Evolutionary conservation across 1,284 basidiomycete genomes (phyloP).

Genomic region (Hypsizygus ulmarius): DNA sequence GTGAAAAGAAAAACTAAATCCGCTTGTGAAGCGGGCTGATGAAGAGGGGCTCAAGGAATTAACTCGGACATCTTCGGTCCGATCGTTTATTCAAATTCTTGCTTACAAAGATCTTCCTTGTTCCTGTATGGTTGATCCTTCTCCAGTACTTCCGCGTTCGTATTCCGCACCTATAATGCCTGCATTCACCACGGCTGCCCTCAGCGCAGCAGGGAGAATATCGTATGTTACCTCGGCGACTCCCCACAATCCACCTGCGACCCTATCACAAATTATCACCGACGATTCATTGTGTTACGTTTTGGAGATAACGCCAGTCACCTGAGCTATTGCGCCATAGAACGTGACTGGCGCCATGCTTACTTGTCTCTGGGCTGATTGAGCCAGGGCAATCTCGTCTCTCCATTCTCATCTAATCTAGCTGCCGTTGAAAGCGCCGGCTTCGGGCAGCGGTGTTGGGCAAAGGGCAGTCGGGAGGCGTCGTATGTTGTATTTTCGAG

Average conservation of each 20-base stretch:
- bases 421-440: not conserved
- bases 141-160: not conserved
- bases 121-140: not conserved
- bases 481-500: too few relatives aligned
- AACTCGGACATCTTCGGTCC: conserved; percentile 2
- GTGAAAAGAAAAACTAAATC: conserved; percentile 3
- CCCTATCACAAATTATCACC: not conserved
- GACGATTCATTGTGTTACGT: not conserved
- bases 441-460: not conserved
- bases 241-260: too few relatives aligned
- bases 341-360: conserved; percentile 2
- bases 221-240: too few relatives aligned
- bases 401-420: not conserved
- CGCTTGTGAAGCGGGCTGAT: not conserved
- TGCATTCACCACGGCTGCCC: not conserved
- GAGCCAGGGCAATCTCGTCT: not conserved
- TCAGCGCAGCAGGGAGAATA: too few relatives aligned
- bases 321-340: not conserved
- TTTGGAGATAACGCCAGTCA: not conserved
- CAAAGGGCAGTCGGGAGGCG: too few relatives aligned
- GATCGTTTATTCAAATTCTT: not conserved
- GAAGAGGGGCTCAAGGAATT: not conserved
- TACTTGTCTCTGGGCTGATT: not conserved
- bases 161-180: not conserved
- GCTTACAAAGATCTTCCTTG: conserved; percentile 3